These are phyloP conservation scores for Hypomontagnella submonticulosa DNA, from an alignment of 495 filamentous ascomycete species.

Conservation along the genomic window DNA sequence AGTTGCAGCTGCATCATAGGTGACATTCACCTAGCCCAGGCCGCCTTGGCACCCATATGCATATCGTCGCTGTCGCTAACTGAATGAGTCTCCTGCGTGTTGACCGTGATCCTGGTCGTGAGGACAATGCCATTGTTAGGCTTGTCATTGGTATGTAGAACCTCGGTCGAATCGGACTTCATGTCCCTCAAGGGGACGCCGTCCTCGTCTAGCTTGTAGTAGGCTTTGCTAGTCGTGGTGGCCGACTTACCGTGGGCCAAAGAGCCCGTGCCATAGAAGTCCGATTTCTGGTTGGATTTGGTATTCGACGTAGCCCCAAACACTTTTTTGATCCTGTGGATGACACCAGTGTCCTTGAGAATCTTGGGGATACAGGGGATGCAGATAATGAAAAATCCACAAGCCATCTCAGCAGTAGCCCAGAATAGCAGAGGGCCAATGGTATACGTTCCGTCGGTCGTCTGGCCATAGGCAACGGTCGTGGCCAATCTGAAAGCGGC, in stretches of 20 bases:
- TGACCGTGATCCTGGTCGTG: conserved; percentile 2
- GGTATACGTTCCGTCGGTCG: not conserved
- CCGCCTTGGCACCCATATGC: too few relatives aligned
- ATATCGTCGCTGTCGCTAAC: too few relatives aligned
- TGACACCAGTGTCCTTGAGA: not conserved
- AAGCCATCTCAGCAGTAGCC: not conserved
- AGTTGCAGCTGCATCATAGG: too few relatives aligned
- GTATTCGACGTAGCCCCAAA: not conserved
- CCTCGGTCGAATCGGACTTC: not conserved
- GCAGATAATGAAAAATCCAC: conserved; percentile 8
- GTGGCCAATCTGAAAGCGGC: not conserved
- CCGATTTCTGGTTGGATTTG: not conserved
- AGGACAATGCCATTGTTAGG: not conserved
- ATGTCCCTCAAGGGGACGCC: not conserved
- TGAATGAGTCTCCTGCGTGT: not conserved
- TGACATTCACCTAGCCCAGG: too few relatives aligned
- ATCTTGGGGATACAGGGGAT: conserved; percentile 6
- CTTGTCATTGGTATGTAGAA: not conserved
- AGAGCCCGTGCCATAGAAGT: not conserved
- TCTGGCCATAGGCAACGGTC: not conserved
- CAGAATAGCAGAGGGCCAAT: conserved; percentile 2
- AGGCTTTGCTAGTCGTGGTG: not conserved
- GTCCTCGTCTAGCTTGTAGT: conserved; percentile 1
- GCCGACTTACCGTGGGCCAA: not conserved
- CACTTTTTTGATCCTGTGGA: not conserved